phyloP scores from a whole-genome alignment of 352 stramenopile genomes.

The Phytophthora vignae region DNA sequence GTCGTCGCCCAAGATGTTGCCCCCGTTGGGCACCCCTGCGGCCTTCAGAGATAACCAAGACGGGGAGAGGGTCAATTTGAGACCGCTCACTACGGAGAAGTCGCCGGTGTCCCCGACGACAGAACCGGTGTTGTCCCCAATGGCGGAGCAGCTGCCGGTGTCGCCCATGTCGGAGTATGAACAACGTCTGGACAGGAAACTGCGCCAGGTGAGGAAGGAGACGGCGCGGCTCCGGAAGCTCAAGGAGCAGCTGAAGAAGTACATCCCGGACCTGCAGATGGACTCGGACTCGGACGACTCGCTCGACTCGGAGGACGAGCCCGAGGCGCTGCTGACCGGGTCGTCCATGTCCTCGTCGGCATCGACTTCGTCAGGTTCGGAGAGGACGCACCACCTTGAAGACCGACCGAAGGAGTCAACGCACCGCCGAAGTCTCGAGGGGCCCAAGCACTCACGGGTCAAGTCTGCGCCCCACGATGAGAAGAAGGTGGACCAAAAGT shows the following conservation, averaged over 20 bases:
- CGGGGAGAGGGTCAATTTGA: neutral
- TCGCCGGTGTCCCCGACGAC: constrained; percentile 28
- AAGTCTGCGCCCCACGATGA: constrained; percentile 7
- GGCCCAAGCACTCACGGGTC: constrained; percentile 19
- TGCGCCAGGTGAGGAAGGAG: constrained; percentile 55
- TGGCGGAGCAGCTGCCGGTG: constrained; percentile 23
- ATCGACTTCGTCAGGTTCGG: constrained; percentile 13
- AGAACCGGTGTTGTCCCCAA: constrained; percentile 11
- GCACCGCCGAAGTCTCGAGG: constrained; percentile 7
- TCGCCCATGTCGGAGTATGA: constrained; percentile 47
- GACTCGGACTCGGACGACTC: constrained; percentile 56
- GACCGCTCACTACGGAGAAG: constrained; percentile 8
- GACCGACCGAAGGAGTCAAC: constrained; percentile 19
- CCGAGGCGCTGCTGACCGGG: constrained; percentile 19
- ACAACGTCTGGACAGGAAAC: constrained; percentile 51
- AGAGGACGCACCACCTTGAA: constrained; percentile 14
- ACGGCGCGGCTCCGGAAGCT: constrained; percentile 47
- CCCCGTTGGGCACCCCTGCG: constrained; percentile 31
- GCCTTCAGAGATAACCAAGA: constrained; percentile 6
- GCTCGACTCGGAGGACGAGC: constrained; percentile 42
- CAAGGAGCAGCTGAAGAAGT: constrained; percentile 55
- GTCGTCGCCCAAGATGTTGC: constrained; percentile 37
- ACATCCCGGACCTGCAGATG: constrained; percentile 53
- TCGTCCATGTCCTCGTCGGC: constrained; percentile 31
- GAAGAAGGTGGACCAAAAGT: constrained; percentile 10